Percentiles rank a stretch among this genome's conserved stretches.
Evolutionary conservation across 352 stramenopile species (phyloP).

Genomic region (Nothophytophthora sp.): DNA sequence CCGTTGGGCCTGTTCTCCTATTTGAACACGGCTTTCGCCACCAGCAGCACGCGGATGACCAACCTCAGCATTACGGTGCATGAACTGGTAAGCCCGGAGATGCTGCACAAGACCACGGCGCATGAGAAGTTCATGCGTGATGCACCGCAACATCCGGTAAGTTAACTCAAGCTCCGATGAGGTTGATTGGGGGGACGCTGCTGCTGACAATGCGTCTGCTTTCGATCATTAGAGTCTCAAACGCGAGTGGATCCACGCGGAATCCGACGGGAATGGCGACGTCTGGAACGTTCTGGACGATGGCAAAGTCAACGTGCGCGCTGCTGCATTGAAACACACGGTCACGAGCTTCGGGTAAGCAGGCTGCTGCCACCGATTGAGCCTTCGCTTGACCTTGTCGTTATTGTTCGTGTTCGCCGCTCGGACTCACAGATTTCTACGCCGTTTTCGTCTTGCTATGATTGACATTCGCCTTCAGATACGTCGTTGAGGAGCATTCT

Average conservation of each 20-base stretch:
- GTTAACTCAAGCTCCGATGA: not conserved
- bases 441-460: not conserved
- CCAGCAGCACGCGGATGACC: constrained; percentile 59
- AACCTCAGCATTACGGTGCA: constrained; percentile 79
- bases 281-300: constrained; percentile 82
- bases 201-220: not conserved
- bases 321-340: constrained; percentile 73
- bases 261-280: constrained; percentile 54
- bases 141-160: constrained; percentile 57
- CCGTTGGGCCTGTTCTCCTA: constrained; percentile 79
- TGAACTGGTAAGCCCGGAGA: constrained; percentile 61
- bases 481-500: constrained; percentile 77
- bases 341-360: constrained; percentile 79
- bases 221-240: constrained; percentile 38
- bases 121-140: constrained; percentile 71
- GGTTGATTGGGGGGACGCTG: not conserved
- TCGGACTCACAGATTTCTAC: not conserved
- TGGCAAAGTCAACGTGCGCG: constrained; percentile 58
- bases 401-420: no score
- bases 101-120: constrained; percentile 41
- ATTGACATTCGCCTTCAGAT: constrained; percentile 48
- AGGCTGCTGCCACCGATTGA: no score
- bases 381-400: not conserved
- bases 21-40: constrained; percentile 71
- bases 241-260: constrained; percentile 52